These are phyloP conservation scores for Pinus albicaulis DNA, from an alignment of 75 land plant species.

Conservation along the genomic window DNA sequence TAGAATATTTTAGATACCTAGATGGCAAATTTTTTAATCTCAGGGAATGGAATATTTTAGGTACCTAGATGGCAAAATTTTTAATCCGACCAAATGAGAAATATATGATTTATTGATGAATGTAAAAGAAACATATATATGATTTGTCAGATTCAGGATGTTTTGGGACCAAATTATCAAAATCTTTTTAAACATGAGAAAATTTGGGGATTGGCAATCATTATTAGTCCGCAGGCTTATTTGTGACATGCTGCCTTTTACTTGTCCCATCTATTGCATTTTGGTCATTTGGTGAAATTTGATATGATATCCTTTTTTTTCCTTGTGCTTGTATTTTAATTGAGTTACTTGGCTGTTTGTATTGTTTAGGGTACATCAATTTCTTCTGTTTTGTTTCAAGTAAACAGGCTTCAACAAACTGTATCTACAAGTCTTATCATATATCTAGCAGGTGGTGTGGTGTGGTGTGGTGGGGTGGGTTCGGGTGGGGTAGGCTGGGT, in stretches of 20 bases:
- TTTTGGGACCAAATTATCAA: no score
- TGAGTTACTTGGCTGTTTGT: not conserved
- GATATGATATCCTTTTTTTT: no score
- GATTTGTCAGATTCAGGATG: not conserved
- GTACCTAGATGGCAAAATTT: not conserved
- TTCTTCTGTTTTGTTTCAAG: not conserved
- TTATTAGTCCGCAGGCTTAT: no score
- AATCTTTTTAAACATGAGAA: no score
- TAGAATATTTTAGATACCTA: not conserved
- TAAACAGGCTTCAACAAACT: not conserved
- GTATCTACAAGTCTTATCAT: not conserved
- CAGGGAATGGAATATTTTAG: not conserved
- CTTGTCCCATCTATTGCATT: no score
- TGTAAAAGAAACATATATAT: not conserved
- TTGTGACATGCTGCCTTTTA: no score
- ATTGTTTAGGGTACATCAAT: not conserved
- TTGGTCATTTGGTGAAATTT: no score
- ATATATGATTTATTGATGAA: not conserved
- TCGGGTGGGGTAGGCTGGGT: no score
- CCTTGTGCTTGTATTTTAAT: not conserved
- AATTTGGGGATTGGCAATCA: no score
- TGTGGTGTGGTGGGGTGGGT: no score
- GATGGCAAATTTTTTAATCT: no score
- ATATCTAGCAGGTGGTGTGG: not conserved
- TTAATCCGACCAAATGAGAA: not conserved